A percentile compares a stretch with the other conserved stretches of the same genome.
phyloP scores from a whole-genome alignment of 371 early-diverging fungal species.

The Mortierella polycephala region DNA sequence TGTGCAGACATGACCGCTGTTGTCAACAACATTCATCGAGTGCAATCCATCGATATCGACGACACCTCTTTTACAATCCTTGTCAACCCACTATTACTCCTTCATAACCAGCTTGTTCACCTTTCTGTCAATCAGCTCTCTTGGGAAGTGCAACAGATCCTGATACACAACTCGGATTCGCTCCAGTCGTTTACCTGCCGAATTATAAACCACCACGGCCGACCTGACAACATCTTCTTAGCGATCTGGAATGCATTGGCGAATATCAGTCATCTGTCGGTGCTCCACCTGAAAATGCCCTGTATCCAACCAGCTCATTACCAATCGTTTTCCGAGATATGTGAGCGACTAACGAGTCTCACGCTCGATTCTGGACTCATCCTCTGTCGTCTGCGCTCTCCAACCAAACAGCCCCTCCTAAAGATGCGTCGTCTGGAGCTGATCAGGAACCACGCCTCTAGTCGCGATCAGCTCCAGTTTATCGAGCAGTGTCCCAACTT shows the following conservation, averaged over 20 bases:
- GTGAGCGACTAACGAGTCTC: slow-evolving; percentile 5
- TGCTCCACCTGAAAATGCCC: slow-evolving; percentile 1
- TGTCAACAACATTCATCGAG: slow-evolving; percentile 7
- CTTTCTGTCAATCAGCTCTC: slow-evolving; percentile 2
- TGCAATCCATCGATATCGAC: slow-evolving; percentile 6
- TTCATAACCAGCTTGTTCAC: slow-evolving; percentile 7
- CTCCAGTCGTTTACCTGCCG: slow-evolving; percentile 10
- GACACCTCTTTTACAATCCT: not conserved
- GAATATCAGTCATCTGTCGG: not conserved
- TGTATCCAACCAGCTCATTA: not conserved
- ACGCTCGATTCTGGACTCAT: slow-evolving; percentile 2
- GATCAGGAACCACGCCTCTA: not conserved
- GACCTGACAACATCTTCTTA: not conserved
- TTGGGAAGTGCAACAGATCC: slow-evolving; percentile 6
- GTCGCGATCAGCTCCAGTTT: not conserved
- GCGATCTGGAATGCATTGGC: slow-evolving; percentile 9
- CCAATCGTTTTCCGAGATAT: slow-evolving; percentile 1
- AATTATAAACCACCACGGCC: not conserved
- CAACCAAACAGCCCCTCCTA: not conserved
- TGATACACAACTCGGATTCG: not conserved
- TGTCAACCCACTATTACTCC: not conserved
- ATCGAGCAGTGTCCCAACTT: slow-evolving; percentile 14
- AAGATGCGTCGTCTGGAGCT: slow-evolving; percentile 6
- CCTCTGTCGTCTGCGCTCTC: not conserved
- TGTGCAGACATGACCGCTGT: not conserved